phyloP scores from a whole-genome alignment of 148 eudicot genomes.

The Euryodendron excelsum region DNA sequence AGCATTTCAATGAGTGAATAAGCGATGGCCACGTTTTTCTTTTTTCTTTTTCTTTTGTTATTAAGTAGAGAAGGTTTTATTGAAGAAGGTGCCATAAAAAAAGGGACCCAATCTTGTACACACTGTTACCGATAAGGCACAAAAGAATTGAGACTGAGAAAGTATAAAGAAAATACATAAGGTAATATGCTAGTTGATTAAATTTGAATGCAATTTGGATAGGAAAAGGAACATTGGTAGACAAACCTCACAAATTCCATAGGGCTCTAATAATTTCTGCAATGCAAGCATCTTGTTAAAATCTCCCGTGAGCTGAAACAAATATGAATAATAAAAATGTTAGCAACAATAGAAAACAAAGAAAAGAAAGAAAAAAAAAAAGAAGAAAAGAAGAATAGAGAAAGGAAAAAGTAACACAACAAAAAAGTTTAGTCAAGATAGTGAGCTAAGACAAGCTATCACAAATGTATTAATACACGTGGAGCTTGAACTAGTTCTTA shows the following conservation, averaged over 20 bases:
- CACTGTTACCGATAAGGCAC: no score
- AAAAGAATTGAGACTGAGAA: neutral
- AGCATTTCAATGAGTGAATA: no score
- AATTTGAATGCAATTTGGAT: neutral
- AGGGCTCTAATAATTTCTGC: conserved; percentile 84
- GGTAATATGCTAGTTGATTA: neutral
- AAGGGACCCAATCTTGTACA: no score
- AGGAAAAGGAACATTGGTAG: neutral
- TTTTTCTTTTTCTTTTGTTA: no score
- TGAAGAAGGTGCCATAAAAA: no score
- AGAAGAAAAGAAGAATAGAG: neutral
- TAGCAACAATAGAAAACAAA: neutral
- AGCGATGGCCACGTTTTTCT: no score
- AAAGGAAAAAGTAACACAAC: neutral
- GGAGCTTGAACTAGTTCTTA: no score
- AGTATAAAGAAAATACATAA: neutral
- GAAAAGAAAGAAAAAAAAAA: neutral
- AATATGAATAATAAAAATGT: conserved; percentile 3
- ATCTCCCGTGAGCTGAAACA: conserved; percentile 76
- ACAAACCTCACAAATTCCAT: conserved; percentile 92
- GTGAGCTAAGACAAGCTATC: neutral
- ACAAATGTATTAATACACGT: neutral
- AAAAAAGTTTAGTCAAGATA: neutral
- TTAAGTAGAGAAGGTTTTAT: no score
- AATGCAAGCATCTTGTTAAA: conserved; percentile 79